Evolutionary conservation across 192 early-diverging fungal species (phyloP).

Genomic region (Chytriomyces confervae): DNA sequence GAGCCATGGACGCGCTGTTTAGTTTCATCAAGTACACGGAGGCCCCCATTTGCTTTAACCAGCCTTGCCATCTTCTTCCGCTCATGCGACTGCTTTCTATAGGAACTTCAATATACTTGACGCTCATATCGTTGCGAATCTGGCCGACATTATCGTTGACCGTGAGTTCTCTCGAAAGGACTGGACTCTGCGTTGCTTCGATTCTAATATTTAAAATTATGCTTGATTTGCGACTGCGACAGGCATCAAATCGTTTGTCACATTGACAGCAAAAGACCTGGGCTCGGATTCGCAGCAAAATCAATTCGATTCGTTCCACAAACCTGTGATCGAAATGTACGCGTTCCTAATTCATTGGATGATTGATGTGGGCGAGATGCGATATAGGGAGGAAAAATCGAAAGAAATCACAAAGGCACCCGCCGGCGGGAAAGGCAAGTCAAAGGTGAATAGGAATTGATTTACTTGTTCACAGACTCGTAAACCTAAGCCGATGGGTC

Average conservation of each 20-base stretch:
- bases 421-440: slow-evolving; percentile 33
- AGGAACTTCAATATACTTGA: slow-evolving; percentile 61
- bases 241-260: slow-evolving; percentile 20
- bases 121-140: slow-evolving; percentile 56
- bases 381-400: slow-evolving; percentile 38
- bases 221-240: too few species aligned
- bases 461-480: too few species aligned
- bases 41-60: not conserved
- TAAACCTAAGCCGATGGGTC: too few species aligned
- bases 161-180: slow-evolving; percentile 44
- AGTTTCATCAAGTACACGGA: slow-evolving; percentile 73
- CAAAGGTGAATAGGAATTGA: not conserved
- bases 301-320: slow-evolving; percentile 69
- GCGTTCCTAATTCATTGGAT: slow-evolving; percentile 86
- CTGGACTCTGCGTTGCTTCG: too few species aligned
- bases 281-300: slow-evolving; percentile 57
- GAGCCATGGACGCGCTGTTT: slow-evolving; percentile 65
- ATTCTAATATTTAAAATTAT: too few species aligned
- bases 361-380: slow-evolving; percentile 62
- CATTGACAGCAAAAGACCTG: slow-evolving; percentile 15
- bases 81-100: not conserved
- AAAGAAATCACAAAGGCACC: not conserved
- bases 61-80: not conserved
- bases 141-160: slow-evolving; percentile 75
- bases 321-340: slow-evolving; percentile 75